These are phyloP conservation scores for Aureoboletus auriporus DNA, from an alignment of 768 basidiomycete species.

Conservation along the genomic window DNA sequence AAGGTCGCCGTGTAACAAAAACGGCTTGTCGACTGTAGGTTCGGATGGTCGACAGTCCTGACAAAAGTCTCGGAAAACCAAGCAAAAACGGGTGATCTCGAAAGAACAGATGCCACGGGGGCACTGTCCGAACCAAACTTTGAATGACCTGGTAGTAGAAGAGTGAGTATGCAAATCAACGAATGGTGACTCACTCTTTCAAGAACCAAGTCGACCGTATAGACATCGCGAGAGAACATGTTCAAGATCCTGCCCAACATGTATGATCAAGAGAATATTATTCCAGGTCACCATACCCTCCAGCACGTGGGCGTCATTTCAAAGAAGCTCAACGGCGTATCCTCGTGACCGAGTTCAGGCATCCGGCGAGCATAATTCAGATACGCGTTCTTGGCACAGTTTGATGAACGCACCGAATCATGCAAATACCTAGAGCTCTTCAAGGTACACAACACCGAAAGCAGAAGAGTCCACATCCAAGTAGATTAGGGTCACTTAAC, in stretches of 20 bases:
- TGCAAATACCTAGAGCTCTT: slow-evolving; percentile 73
- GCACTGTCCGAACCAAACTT: slow-evolving; percentile 65
- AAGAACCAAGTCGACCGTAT: slow-evolving; percentile 81
- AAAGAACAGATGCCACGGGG: slow-evolving; percentile 57
- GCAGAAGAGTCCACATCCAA: slow-evolving; percentile 66
- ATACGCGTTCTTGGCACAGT: neutral
- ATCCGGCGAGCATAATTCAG: slow-evolving; percentile 45
- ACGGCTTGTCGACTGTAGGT: slow-evolving; percentile 69
- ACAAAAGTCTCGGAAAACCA: slow-evolving; percentile 78
- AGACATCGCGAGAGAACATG: slow-evolving; percentile 85
- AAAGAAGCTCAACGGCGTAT: slow-evolving; percentile 87
- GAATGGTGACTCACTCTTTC: slow-evolving; percentile 46
- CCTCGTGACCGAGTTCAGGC: slow-evolving; percentile 72
- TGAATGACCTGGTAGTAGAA: slow-evolving; percentile 53
- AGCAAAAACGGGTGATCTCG: slow-evolving; percentile 87
- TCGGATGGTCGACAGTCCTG: slow-evolving; percentile 78
- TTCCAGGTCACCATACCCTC: slow-evolving; percentile 46
- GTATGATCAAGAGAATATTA: neutral
- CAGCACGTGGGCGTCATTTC: slow-evolving; percentile 85
- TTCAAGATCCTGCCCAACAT: slow-evolving; percentile 69
- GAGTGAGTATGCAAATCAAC: neutral
- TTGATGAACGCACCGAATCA: slow-evolving; percentile 51
- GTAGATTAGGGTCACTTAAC: slow-evolving; percentile 50
- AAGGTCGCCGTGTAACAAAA: slow-evolving; percentile 59
- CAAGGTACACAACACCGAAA: slow-evolving; percentile 77